These are phyloP conservation scores for Candida tammaniensis DNA, from an alignment of 805 yeast genomes.

Conservation along the genomic window DNA sequence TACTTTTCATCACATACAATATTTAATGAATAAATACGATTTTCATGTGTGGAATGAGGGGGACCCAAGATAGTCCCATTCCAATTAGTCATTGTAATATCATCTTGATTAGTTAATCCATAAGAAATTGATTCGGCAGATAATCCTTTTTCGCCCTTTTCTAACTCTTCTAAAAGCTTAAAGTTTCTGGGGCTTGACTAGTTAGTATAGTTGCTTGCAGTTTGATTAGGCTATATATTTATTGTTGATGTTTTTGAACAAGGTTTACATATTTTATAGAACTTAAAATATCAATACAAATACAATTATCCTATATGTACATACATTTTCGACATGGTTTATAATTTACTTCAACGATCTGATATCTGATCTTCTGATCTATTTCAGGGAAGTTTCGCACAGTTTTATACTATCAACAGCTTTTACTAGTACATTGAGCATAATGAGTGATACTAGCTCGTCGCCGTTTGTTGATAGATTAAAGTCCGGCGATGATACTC, in stretches of 20 bases:
- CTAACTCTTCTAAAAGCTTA: constrained; percentile 91
- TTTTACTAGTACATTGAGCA: background rate
- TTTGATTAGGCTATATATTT: background rate
- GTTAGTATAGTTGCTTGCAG: constrained; percentile 3
- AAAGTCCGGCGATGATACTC: constrained; percentile 10
- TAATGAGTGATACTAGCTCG: constrained; percentile 9
- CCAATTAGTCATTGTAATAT: constrained; percentile 92
- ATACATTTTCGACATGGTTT: constrained; percentile 46
- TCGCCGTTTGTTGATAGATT: constrained; percentile 31
- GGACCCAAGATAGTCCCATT: constrained; percentile 98
- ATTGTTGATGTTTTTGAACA: too few relatives aligned
- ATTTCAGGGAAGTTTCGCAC: too few relatives aligned
- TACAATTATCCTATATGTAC: constrained; percentile 19
- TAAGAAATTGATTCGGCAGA: constrained; percentile 97
- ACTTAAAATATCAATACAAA: background rate
- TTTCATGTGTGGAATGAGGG: constrained; percentile 85
- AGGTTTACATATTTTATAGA: background rate
- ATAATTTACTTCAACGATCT: too few relatives aligned
- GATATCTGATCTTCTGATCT: too few relatives aligned
- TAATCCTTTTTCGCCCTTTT: constrained; percentile 95
- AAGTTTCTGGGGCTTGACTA: constrained; percentile 79
- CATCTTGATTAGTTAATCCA: constrained; percentile 87
- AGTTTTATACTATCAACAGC: background rate
- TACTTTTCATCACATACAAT: constrained; percentile 80
- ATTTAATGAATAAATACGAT: constrained; percentile 82